A percentile compares a stretch with the other conserved stretches of the same genome.
Evolutionary conservation across 2,329 filamentous ascomycete genomes (phyloP).

Genomic region (Phialophora tarda): DNA sequence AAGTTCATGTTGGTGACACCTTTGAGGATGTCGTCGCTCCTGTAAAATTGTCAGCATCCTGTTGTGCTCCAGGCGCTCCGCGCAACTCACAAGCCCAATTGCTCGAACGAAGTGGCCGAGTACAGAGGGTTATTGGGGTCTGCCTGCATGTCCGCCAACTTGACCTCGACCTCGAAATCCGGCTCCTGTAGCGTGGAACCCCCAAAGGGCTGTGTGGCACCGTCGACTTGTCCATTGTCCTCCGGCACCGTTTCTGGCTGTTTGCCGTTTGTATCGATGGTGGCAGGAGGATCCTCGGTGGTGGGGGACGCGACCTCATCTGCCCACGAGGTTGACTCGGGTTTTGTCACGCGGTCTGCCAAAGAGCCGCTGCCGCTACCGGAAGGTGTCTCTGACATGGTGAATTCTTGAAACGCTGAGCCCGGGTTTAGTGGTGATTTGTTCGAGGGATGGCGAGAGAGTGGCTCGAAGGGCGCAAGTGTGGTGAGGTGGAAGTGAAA

Average conservation of each 20-base stretch:
- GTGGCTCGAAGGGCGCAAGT: neutral
- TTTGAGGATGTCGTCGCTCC: constrained; percentile 64
- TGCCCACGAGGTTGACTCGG: constrained; percentile 49
- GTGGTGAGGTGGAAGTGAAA: constrained; percentile 17
- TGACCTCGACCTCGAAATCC: constrained; percentile 88
- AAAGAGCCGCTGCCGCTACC: constrained; percentile 50
- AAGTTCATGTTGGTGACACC: constrained; percentile 84
- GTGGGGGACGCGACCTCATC: constrained; percentile 47
- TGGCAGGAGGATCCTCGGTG: constrained; percentile 34
- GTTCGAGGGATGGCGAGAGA: neutral
- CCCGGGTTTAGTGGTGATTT: neutral
- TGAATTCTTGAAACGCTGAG: constrained; percentile 24
- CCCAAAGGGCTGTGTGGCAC: constrained; percentile 45
- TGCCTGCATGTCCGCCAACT: constrained; percentile 84
- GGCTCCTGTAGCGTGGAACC: constrained; percentile 69
- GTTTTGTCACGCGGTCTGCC: constrained; percentile 56
- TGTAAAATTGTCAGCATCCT: constrained; percentile 21
- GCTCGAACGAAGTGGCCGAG: constrained; percentile 81
- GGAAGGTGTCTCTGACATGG: constrained; percentile 48
- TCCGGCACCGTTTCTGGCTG: constrained; percentile 7
- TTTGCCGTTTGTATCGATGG: constrained; percentile 21
- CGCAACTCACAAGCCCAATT: constrained; percentile 76
- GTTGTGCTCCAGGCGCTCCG: neutral
- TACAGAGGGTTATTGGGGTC: constrained; percentile 86
- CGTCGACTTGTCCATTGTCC: constrained; percentile 47